Evolutionary conservation across 306 rosid species (phyloP).

Genomic region (Begonia peltatifolia): DNA sequence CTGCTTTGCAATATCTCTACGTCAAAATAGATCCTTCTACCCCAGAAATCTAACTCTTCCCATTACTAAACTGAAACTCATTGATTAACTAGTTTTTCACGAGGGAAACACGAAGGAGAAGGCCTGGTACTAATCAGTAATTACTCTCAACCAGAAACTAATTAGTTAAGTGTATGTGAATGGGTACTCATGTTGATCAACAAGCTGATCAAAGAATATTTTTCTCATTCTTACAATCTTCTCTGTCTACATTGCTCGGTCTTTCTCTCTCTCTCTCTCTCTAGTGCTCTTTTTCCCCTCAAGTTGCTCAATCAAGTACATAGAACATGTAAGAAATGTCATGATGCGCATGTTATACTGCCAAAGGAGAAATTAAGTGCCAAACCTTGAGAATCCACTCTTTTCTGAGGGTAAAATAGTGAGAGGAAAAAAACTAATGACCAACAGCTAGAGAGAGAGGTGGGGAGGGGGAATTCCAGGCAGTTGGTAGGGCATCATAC

Average conservation of each 20-base stretch:
- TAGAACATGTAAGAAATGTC: not conserved
- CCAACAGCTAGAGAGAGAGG: not conserved
- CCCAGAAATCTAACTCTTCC: not conserved
- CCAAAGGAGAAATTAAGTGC: not conserved
- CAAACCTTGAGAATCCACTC: not conserved
- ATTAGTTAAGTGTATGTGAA: too few relatives aligned
- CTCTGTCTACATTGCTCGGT: not conserved
- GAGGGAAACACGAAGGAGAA: too few relatives aligned
- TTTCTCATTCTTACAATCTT: not conserved
- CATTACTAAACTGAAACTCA: too few relatives aligned
- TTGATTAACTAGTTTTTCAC: too few relatives aligned
- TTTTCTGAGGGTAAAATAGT: not conserved
- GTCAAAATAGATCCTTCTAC: not conserved
- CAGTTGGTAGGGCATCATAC: not conserved
- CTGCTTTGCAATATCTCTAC: constrained; percentile 10
- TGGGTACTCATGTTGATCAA: too few relatives aligned
- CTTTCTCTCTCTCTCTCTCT: too few relatives aligned
- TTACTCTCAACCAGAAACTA: too few relatives aligned
- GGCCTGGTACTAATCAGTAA: too few relatives aligned
- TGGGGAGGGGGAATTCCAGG: not conserved
- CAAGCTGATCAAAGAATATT: constrained; percentile 13
- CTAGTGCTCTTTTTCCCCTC: too few relatives aligned
- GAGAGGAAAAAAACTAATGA: not conserved
- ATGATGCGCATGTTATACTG: not conserved
- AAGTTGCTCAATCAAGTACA: not conserved